Conservation (phyloP, 2,329 filamentous ascomycete genomes). For the Metarhizium robertsii region DNA sequence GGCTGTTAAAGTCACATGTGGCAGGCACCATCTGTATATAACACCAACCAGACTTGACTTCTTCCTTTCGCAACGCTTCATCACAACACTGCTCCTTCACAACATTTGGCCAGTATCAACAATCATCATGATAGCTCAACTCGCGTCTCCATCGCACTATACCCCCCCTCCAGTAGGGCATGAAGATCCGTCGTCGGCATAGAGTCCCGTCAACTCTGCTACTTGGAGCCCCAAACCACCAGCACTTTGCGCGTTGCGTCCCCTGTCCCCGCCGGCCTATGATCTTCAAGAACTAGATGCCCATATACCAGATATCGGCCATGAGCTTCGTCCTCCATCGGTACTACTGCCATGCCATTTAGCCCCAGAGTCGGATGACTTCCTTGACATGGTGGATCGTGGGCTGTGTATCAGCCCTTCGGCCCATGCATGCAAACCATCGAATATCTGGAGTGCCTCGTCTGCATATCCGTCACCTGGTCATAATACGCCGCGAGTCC, state of each 20-base stretch:
- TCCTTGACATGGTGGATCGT: constrained; percentile 11
- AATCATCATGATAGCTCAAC: not conserved
- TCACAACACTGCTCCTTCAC: not conserved
- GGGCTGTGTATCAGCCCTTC: constrained; percentile 6
- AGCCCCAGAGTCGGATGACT: constrained; percentile 6
- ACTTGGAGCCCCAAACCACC: not conserved
- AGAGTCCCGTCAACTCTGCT: constrained; percentile 3
- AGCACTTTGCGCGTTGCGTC: not conserved
- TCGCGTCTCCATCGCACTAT: not conserved
- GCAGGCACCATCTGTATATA: too few relatives aligned
- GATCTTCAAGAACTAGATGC: too few relatives aligned
- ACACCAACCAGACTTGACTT: not conserved
- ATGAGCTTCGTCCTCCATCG: not conserved
- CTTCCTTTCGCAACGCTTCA: not conserved
- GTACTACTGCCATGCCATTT: not conserved
- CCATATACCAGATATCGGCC: not conserved
- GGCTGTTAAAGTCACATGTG: too few relatives aligned
- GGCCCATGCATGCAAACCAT: not conserved
- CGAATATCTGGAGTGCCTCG: constrained; percentile 17
- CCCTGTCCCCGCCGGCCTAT: not conserved
- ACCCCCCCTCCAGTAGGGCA: not conserved
- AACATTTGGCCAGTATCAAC: not conserved
- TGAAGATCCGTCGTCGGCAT: constrained; percentile 2
- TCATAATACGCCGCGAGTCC: constrained; percentile 11
- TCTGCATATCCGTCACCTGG: constrained; percentile 20